A percentile compares a stretch with the other conserved stretches of the same genome.
phyloP scores from a whole-genome alignment of 805 yeast genomes.

The Ogataea sp. region DNA sequence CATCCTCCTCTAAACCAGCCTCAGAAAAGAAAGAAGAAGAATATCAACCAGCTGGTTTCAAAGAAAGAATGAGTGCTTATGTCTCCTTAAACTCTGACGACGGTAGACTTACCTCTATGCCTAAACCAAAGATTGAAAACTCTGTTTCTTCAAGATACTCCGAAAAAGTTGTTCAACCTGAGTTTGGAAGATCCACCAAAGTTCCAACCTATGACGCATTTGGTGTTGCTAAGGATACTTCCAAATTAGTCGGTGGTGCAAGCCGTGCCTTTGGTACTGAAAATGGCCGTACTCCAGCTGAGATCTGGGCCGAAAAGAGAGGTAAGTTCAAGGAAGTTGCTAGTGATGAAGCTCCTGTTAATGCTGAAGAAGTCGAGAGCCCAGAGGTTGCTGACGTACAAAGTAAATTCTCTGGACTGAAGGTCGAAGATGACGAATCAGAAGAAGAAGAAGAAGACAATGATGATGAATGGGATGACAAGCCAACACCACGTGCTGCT shows the following conservation, averaged over 20 bases:
- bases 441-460: slow-evolving; percentile 9
- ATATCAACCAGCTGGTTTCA: slow-evolving; percentile 40
- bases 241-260: slow-evolving; percentile 49
- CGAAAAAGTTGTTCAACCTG: slow-evolving; percentile 24
- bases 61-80: slow-evolving; percentile 31
- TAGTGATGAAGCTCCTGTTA: slow-evolving; percentile 23
- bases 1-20: slow-evolving; percentile 13
- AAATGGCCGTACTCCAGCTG: slow-evolving; percentile 89
- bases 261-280: slow-evolving; percentile 55
- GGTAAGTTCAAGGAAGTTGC: slow-evolving; percentile 49
- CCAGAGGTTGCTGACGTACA: slow-evolving; percentile 25
- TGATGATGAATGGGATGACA: slow-evolving; percentile 21
- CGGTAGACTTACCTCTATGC: slow-evolving; percentile 52
- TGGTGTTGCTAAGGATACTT: slow-evolving; percentile 28
- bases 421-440: slow-evolving; percentile 17
- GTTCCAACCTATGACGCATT: slow-evolving; percentile 20
- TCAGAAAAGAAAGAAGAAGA: slow-evolving; percentile 30
- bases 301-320: slow-evolving; percentile 88
- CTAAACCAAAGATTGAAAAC: slow-evolving; percentile 50
- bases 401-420: slow-evolving; percentile 21
- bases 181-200: slow-evolving; percentile 24
- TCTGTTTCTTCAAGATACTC: slow-evolving; percentile 42
- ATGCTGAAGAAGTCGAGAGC: slow-evolving; percentile 13
- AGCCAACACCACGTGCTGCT: slow-evolving; percentile 17
- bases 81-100: slow-evolving; percentile 21